Evolutionary conservation across 2,329 filamentous ascomycete species (phyloP).

Genomic region (Sphaerulina populicola): DNA sequence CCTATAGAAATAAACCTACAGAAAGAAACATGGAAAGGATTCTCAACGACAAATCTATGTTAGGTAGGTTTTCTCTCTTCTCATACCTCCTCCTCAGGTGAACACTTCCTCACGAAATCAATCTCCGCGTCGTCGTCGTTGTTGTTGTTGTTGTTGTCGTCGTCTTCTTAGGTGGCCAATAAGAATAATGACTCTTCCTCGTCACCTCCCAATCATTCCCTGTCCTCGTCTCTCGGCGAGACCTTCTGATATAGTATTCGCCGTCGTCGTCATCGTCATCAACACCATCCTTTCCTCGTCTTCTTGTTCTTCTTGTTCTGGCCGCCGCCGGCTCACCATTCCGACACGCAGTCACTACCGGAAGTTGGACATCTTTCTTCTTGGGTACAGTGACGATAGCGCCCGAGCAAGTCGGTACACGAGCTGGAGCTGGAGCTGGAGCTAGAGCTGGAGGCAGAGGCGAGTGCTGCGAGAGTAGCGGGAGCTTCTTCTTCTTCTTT

Average conservation of each 20-base stretch:
- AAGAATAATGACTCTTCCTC: constrained; percentile 5
- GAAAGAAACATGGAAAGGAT: too few species aligned
- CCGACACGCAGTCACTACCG: neutral
- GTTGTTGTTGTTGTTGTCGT: too few species aligned
- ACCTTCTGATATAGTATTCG: constrained; percentile 6
- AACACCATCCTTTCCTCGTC: neutral
- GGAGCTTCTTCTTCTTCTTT: too few species aligned
- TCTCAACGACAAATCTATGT: too few species aligned
- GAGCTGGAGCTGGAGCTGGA: neutral
- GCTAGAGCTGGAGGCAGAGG: neutral
- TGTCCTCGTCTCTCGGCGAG: constrained; percentile 1
- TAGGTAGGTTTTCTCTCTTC: too few species aligned
- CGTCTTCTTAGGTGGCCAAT: constrained; percentile 4
- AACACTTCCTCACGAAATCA: too few species aligned
- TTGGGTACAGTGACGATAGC: neutral
- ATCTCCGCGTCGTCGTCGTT: too few species aligned
- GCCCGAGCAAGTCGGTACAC: neutral
- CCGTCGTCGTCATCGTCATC: neutral
- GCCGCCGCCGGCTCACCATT: neutral
- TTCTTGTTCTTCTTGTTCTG: neutral
- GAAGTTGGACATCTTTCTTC: neutral
- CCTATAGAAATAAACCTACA: too few species aligned
- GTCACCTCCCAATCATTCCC: constrained; percentile 4
- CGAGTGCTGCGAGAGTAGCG: too few species aligned
- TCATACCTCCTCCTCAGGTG: too few species aligned